Conservation (phyloP, 352 stramenopile species). For the Phytophthora rubi region DNA sequence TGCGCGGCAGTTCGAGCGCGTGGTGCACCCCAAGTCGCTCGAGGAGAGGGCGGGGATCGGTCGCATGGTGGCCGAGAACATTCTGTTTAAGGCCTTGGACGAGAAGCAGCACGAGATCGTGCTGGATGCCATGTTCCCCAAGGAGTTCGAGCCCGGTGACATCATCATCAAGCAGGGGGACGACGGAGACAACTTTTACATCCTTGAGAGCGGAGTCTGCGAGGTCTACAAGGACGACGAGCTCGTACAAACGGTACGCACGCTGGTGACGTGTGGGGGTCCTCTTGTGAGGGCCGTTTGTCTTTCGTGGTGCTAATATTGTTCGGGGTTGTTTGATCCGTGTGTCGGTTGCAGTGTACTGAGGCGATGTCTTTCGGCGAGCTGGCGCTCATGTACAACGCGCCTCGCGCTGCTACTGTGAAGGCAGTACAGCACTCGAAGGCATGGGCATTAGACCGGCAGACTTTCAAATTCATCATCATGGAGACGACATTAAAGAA, state of each 20-base stretch:
- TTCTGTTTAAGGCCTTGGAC: constrained; percentile 91
- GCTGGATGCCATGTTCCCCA: constrained; percentile 88
- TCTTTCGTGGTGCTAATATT: constrained; percentile 3
- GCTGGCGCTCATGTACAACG: constrained; percentile 98
- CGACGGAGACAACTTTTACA: constrained; percentile 95
- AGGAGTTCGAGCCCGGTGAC: constrained; percentile 77
- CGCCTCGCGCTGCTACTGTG: constrained; percentile 94
- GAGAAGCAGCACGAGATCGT: constrained; percentile 90
- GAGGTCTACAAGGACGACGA: constrained; percentile 90
- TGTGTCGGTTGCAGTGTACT: constrained; percentile 58
- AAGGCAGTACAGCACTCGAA: constrained; percentile 92
- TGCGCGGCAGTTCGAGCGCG: constrained; percentile 81
- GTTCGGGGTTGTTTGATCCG: background rate
- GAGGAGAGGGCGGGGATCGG: constrained; percentile 81
- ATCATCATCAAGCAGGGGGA: constrained; percentile 92
- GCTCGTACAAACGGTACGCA: constrained; percentile 81
- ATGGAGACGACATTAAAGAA: constrained; percentile 93
- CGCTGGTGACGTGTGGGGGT: constrained; percentile 10
- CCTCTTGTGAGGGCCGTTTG: background rate
- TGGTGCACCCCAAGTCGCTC: constrained; percentile 85
- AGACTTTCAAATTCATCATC: constrained; percentile 93
- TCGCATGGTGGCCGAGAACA: constrained; percentile 88
- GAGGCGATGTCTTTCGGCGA: constrained; percentile 95
- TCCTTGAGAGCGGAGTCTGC: constrained; percentile 93
- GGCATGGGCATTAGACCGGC: constrained; percentile 91